Base-by-base conservation (phyloP, 805 yeast species). In the Priceomyces haplophilus region DNA sequence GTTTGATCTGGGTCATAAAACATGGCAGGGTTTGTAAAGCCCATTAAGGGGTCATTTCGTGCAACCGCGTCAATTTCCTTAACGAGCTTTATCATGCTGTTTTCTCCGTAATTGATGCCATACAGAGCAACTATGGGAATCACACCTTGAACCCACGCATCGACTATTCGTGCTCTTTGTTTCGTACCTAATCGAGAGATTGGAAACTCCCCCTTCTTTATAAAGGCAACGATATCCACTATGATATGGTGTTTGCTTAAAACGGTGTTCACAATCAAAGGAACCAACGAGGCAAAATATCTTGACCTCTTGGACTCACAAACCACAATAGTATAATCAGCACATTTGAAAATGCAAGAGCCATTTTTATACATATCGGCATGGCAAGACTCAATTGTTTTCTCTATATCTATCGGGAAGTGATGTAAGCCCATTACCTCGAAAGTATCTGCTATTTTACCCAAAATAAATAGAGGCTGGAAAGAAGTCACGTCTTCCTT, bases 361-460 rank as follows among this genome's bases (percentile, higher is more conserved):
- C 76, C 76, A 63, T 37, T 69, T 56, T 58, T 80, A 82, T 38
- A 90, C 71, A 43, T 93, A 74, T 45, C 71, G 46, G 64, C 82
- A 44, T 71, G 76, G 40, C 75, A 69, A 7, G 72, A 62, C 44
- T 70, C 75, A 23, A 71, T 68, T 12, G 75, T 71, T 48, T 66
- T 65, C 42, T 70, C 99, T 42, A 93, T 76, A 61, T 93, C 99
- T 18, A 72, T 65, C 1, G 95, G 95, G 70, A 93, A 91, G 60
- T 88, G 96, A 53, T 87, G 89, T 54, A 93, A 68, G 0, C 99
- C 99, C 69, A 87, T 73, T 2, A 85, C 82, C 59, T 93, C 99
- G 62, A 93, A 83, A 0, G 98, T 89, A 50, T 85, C 91, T 5
- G 86, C 79, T 32, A 93, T 82, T 38, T 81, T 74, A 0, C 99